phyloP scores from a whole-genome alignment of 345 rosid species.

The Adansonia digitata region DNA sequence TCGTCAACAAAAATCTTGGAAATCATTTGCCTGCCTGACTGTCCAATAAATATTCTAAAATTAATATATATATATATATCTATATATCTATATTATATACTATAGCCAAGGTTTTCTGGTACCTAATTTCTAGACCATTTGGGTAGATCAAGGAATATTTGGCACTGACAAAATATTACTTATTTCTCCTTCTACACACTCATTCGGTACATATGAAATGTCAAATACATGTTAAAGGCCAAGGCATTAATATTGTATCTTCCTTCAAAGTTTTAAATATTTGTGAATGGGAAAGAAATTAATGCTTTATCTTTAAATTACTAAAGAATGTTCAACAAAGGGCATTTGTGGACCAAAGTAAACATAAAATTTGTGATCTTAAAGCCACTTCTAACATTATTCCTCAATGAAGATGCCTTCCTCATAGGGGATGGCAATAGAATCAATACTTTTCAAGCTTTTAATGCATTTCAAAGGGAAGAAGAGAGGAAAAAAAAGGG shows the following conservation, averaged over 20 bases:
- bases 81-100: no score
- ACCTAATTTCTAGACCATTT: not conserved
- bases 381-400: slow-evolving; percentile 1
- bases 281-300: not conserved
- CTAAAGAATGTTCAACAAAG: not conserved
- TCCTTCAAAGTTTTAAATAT: not conserved
- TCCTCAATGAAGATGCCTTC: not conserved
- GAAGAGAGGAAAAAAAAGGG: not conserved
- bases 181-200: not conserved
- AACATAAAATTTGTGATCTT: slow-evolving; percentile 1
- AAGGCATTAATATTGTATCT: not conserved
- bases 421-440: not conserved
- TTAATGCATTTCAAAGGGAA: not conserved
- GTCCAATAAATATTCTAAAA: no score
- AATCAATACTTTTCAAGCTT: not conserved
- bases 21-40: not conserved
- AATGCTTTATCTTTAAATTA: not conserved
- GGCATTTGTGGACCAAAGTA: slow-evolving; percentile 7
- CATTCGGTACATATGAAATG: no score
- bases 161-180: no score
- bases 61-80: no score
- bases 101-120: no score
- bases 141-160: no score
- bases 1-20: not conserved
- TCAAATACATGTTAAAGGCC: no score